Conservation (phyloP, 2,329 filamentous ascomycete genomes). For the Xylaria hypoxylon region DNA sequence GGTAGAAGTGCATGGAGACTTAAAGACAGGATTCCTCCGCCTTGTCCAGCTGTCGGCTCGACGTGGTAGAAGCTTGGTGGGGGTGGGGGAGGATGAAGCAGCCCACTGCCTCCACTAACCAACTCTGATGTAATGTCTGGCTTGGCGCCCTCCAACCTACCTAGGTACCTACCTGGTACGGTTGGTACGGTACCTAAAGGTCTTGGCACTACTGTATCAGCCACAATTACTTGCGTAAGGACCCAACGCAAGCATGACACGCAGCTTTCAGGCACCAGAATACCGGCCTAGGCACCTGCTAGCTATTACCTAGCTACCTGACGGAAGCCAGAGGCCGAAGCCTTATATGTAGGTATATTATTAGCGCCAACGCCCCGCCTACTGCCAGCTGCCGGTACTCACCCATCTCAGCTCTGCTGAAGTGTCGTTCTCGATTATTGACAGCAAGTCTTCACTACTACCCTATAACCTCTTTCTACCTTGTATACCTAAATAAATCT, state of each 20-base stretch:
- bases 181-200: conserved; percentile 8
- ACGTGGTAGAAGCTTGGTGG: conserved; percentile 43
- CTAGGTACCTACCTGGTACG: no score
- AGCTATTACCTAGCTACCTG: no score
- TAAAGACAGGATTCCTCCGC: conserved; percentile 22
- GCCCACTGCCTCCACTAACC: conserved; percentile 16
- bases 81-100: conserved; percentile 40
- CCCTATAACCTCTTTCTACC: neutral
- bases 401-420: conserved; percentile 16
- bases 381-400: conserved; percentile 6
- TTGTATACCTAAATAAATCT: neutral
- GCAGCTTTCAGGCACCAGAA: conserved; percentile 38
- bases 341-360: conserved; percentile 3
- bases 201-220: conserved; percentile 45
- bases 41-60: conserved; percentile 40
- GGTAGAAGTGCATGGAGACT: conserved; percentile 35
- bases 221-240: conserved; percentile 54
- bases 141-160: no score
- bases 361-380: conserved; percentile 17
- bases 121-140: conserved; percentile 52
- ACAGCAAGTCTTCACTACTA: neutral
- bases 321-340: neutral
- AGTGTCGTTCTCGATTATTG: conserved; percentile 6
- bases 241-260: conserved; percentile 41
- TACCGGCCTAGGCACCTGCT: neutral